Evolutionary conservation across 148 eudicot species (phyloP).

Genomic region (Chenopodium berlandieri): DNA sequence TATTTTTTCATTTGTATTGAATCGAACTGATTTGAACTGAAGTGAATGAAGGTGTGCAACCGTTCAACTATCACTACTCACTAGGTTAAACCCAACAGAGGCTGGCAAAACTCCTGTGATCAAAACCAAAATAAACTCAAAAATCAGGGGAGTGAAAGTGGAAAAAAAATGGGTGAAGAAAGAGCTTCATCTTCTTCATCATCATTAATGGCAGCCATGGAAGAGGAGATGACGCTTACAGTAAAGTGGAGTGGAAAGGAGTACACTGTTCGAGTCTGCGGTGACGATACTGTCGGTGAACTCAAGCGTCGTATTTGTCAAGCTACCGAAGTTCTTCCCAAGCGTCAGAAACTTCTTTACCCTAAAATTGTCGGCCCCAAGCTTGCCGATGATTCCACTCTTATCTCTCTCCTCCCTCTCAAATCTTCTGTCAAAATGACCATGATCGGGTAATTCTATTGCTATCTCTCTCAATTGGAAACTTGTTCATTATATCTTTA

Average conservation of each 20-base stretch:
- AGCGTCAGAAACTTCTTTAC: slow-evolving; percentile 93
- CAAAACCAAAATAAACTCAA: no score
- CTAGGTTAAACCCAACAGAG: no score
- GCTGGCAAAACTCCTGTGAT: no score
- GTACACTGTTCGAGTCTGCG: slow-evolving; percentile 83
- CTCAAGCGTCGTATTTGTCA: slow-evolving; percentile 87
- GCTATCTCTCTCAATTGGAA: not conserved
- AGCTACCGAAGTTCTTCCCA: slow-evolving; percentile 78
- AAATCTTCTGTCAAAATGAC: slow-evolving; percentile 90
- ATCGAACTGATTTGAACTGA: no score
- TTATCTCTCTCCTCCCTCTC: slow-evolving; percentile 71
- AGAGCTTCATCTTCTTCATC: slow-evolving; percentile 26
- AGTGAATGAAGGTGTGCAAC: no score
- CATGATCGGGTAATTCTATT: slow-evolving; percentile 69
- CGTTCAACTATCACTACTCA: no score
- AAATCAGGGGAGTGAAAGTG: not conserved
- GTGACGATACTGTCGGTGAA: slow-evolving; percentile 83
- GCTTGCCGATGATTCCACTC: slow-evolving; percentile 69
- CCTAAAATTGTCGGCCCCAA: slow-evolving; percentile 68
- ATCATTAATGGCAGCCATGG: slow-evolving; percentile 39
- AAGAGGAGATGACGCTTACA: slow-evolving; percentile 85
- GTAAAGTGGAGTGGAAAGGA: slow-evolving; percentile 98
- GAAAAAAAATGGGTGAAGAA: slow-evolving; percentile 28
- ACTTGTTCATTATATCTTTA: not conserved
- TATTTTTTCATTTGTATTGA: no score